phyloP scores from a whole-genome alignment of 2,329 filamentous ascomycete genomes.

The Fusarium sp. region DNA sequence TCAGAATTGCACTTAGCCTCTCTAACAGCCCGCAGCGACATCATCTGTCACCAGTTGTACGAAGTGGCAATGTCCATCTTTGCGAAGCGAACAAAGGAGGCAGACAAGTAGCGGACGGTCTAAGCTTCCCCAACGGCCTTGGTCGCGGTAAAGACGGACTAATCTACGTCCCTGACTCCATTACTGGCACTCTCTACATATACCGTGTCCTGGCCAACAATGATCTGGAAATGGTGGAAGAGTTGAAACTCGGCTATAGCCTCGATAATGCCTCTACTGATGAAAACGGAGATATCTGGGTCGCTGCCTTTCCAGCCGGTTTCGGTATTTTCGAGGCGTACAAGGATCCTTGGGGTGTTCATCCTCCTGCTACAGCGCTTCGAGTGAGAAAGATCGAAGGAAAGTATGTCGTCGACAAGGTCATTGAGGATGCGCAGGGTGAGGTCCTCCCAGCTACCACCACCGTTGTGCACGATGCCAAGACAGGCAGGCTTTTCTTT shows the following conservation, averaged over 20 bases:
- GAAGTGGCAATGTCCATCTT: constrained; percentile 45
- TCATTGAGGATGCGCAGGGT: constrained; percentile 37
- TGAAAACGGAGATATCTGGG: constrained; percentile 36
- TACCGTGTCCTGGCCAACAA: constrained; percentile 15
- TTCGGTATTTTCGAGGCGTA: constrained; percentile 25
- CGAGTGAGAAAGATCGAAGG: constrained; percentile 12
- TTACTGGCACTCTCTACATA: constrained; percentile 35
- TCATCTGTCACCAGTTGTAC: constrained; percentile 39
- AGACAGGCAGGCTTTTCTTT: constrained; percentile 39
- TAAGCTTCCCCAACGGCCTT: constrained; percentile 50
- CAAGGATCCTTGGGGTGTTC: constrained; percentile 26
- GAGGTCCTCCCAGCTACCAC: constrained; percentile 36
- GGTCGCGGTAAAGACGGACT: constrained; percentile 38
- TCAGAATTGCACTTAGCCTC: too few relatives aligned
- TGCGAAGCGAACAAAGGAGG: constrained; percentile 42
- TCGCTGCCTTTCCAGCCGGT: constrained; percentile 29
- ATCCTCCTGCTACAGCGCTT: constrained; percentile 19
- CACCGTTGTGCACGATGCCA: constrained; percentile 41
- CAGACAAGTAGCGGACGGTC: constrained; percentile 33
- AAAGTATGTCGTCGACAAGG: constrained; percentile 34
- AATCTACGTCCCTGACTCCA: constrained; percentile 48
- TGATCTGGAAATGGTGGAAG: constrained; percentile 20
- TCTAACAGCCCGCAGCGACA: constrained; percentile 14
- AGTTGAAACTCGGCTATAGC: constrained; percentile 16
- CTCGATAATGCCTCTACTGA: constrained; percentile 42